Conservation (phyloP, 2,329 filamentous ascomycete species). For the Penicillium decumbens region DNA sequence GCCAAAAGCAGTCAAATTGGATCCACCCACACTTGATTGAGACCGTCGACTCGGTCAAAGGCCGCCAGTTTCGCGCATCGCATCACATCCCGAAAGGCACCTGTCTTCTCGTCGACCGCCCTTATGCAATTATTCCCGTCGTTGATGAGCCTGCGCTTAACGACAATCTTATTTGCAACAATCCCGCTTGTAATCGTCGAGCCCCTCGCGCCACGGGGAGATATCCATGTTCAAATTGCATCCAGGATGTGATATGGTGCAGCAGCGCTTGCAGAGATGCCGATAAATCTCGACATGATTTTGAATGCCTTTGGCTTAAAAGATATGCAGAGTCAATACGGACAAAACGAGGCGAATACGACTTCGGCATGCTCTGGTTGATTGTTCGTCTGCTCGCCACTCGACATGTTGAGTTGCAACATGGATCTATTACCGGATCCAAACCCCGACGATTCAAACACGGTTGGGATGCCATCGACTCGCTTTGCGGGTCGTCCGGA, state of each 20-base stretch:
- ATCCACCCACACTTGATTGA: conserved; percentile 29
- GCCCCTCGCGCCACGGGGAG: conserved; percentile 7
- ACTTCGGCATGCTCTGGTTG: conserved; percentile 35
- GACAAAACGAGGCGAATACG: conserved; percentile 30
- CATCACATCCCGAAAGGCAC: conserved; percentile 23
- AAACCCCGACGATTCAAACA: conserved; percentile 6
- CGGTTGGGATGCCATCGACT: conserved; percentile 26
- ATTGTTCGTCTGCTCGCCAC: conserved; percentile 30
- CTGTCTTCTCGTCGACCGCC: conserved; percentile 26
- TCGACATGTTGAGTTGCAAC: conserved; percentile 13
- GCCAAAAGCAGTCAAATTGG: conserved; percentile 17
- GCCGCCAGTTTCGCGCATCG: conserved; percentile 30
- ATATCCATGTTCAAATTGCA: conserved; percentile 23
- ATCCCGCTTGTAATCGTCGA: conserved; percentile 25
- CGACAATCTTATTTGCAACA: conserved; percentile 29
- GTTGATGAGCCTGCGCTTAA: conserved; percentile 25
- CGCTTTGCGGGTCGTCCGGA: conserved; percentile 28
- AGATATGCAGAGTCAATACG: conserved; percentile 23
- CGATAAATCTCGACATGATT: conserved; percentile 25
- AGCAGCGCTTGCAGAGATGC: conserved; percentile 17
- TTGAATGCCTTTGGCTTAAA: conserved; percentile 32
- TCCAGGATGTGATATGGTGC: conserved; percentile 30
- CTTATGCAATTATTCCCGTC: conserved; percentile 32
- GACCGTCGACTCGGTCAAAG: conserved; percentile 27
- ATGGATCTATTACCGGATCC: not conserved